Conservation (phyloP, 164 flowering plant genomes). For the Aristolochia contorta region DNA sequence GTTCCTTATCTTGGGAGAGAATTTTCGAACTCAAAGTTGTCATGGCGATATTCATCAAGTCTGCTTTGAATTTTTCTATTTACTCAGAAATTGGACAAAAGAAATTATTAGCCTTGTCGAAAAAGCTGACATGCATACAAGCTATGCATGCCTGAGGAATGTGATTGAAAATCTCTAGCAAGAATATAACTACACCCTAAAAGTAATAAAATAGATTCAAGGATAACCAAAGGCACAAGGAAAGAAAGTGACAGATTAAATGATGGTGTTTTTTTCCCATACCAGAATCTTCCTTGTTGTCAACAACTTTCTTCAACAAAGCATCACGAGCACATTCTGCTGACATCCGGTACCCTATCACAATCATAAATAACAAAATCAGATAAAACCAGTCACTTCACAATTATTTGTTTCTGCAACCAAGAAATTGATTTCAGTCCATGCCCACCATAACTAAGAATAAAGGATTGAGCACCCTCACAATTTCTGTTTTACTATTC, state of each 20-base stretch:
- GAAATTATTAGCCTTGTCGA: too few relatives aligned
- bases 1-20: slow-evolving; percentile 91
- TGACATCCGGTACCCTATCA: slow-evolving; percentile 81
- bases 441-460: too few relatives aligned
- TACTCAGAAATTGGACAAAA: background rate
- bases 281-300: slow-evolving; percentile 80
- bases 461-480: too few relatives aligned
- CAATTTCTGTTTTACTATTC: too few relatives aligned
- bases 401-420: background rate
- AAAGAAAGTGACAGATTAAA: too few relatives aligned
- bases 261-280: background rate
- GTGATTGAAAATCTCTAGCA: too few relatives aligned
- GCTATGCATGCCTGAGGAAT: too few relatives aligned
- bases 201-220: too few relatives aligned
- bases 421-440: too few relatives aligned
- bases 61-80: slow-evolving; percentile 70
- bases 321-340: slow-evolving; percentile 89
- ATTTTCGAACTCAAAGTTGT: slow-evolving; percentile 96
- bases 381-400: background rate
- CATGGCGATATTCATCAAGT: slow-evolving; percentile 95
- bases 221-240: too few relatives aligned
- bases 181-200: too few relatives aligned
- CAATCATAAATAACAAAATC: background rate
- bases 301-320: slow-evolving; percentile 57
- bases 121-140: too few relatives aligned